Percentiles rank a stretch among this genome's conserved stretches.
Evolutionary conservation across 1,284 basidiomycete species (phyloP).

Genomic region (Cerrena zonata): DNA sequence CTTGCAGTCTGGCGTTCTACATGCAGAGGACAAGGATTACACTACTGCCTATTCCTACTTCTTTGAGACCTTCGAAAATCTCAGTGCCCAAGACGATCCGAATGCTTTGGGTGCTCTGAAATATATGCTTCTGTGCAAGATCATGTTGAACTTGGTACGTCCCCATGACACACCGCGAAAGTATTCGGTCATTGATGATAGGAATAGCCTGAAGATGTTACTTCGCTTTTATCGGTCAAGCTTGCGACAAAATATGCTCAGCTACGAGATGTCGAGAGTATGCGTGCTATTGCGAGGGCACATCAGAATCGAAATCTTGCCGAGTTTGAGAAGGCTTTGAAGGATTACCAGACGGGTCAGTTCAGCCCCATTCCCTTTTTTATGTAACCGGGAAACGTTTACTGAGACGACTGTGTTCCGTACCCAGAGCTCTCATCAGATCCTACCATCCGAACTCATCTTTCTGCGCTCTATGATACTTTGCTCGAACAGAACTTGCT

Average conservation of each 20-base stretch:
- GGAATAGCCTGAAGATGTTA: constrained; percentile 84
- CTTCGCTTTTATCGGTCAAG: constrained; percentile 80
- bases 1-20: constrained; percentile 85
- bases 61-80: constrained; percentile 89
- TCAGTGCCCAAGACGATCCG: constrained; percentile 70
- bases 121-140: constrained; percentile 96
- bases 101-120: constrained; percentile 82
- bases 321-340: constrained; percentile 82
- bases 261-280: constrained; percentile 83
- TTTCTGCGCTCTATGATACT: constrained; percentile 90
- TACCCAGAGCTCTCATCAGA: constrained; percentile 84
- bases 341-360: constrained; percentile 82
- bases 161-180: background rate
- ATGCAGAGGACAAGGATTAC: constrained; percentile 97
- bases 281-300: constrained; percentile 91
- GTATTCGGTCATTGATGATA: background rate
- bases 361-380: constrained; percentile 7
- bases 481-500: constrained; percentile 92
- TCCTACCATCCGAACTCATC: constrained; percentile 88
- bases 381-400: background rate
- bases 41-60: constrained; percentile 97
- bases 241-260: constrained; percentile 82
- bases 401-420: background rate
- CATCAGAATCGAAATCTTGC: constrained; percentile 86
- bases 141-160: constrained; percentile 90